Conservation (phyloP, 331 rosid genomes). For the Quercus tomentella region DNA sequence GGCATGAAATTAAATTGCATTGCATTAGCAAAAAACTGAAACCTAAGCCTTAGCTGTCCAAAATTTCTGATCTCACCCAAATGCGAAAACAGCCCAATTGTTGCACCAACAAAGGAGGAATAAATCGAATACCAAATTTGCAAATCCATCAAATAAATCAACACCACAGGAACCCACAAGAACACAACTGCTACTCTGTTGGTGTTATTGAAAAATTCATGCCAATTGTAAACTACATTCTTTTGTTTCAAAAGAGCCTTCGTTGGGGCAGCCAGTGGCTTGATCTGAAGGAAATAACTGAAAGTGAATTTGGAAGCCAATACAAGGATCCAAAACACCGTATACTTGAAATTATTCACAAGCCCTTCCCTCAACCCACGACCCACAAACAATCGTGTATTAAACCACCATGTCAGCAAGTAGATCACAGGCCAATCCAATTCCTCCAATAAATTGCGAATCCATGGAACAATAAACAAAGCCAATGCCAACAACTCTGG, state of each 20-base stretch:
- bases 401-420: conserved; percentile 86
- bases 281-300: conserved; percentile 88
- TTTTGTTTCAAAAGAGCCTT: conserved; percentile 49
- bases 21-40: conserved; percentile 92
- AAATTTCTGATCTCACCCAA: conserved; percentile 91
- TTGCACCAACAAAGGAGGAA: conserved; percentile 60
- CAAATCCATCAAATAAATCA: conserved; percentile 88
- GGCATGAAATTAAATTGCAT: conserved; percentile 89
- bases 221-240: conserved; percentile 45
- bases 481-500: conserved; percentile 73
- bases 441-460: conserved; percentile 64
- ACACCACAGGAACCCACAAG: conserved; percentile 79
- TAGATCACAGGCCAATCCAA: conserved; percentile 59
- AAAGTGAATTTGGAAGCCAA: conserved; percentile 74
- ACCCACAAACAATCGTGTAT: conserved; percentile 80
- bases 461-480: conserved; percentile 70
- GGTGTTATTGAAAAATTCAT: conserved; percentile 65
- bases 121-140: conserved; percentile 89
- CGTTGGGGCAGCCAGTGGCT: conserved; percentile 82
- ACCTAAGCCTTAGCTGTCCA: conserved; percentile 77
- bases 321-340: conserved; percentile 64
- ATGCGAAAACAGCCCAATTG: conserved; percentile 78
- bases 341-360: conserved; percentile 63
- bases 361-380: conserved; percentile 88
- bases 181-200: conserved; percentile 61